phyloP scores from a whole-genome alignment of 2,329 filamentous ascomycete species.

The Tolypocladium album region DNA sequence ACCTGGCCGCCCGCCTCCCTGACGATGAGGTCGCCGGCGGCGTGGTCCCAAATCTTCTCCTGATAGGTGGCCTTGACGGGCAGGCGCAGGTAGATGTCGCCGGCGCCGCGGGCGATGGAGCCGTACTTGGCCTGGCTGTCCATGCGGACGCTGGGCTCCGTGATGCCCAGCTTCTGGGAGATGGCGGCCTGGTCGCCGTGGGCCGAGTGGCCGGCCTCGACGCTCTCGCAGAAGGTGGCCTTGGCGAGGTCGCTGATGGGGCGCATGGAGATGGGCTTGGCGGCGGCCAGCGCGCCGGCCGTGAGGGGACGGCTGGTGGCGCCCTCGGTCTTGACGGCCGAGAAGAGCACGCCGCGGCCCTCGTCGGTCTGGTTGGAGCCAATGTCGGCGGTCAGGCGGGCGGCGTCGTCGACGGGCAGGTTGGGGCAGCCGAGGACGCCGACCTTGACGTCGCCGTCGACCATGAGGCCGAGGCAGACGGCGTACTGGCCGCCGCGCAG shows the following conservation, averaged over 20 bases:
- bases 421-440: constrained; percentile 95
- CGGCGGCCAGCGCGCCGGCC: constrained; percentile 33
- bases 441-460: constrained; percentile 87
- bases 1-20: constrained; percentile 88
- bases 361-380: constrained; percentile 65
- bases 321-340: constrained; percentile 68
- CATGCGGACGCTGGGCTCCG: constrained; percentile 82
- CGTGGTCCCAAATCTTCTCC: constrained; percentile 99
- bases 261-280: constrained; percentile 69
- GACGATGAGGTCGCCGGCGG: constrained; percentile 88
- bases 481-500: constrained; percentile 94
- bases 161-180: constrained; percentile 76
- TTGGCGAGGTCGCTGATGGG: constrained; percentile 60
- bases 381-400: constrained; percentile 49
- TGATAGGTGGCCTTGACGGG: constrained; percentile 81
- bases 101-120: constrained; percentile 85
- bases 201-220: constrained; percentile 84
- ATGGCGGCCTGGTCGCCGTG: constrained; percentile 79
- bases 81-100: constrained; percentile 86
- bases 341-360: constrained; percentile 79
- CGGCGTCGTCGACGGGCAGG: constrained; percentile 72
- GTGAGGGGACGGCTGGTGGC: constrained; percentile 68
- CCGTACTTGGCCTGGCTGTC: constrained; percentile 98
- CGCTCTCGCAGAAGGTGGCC: constrained; percentile 92
- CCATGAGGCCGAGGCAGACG: constrained; percentile 83